Conservation (phyloP, 164 flowering plant genomes). For the grape (Vitis vinifera) region ASM3070453v1 NC_081817.1:10625501-10626000, state of each 20-base stretch:
- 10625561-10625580: neutral
- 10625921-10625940: constrained; percentile 52
- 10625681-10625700: constrained; percentile 41
- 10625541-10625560: neutral
- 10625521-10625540: constrained; percentile 5
- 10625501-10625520: too few relatives aligned
- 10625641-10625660: constrained; percentile 10
- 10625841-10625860: constrained; percentile 36
- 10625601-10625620: constrained; percentile 1
- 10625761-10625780: constrained; percentile 49
- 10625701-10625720: constrained; percentile 54
- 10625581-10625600: neutral
- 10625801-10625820: constrained; percentile 54
- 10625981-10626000: constrained; percentile 10
- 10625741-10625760: constrained; percentile 51
- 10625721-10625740: constrained; percentile 50
- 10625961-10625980: constrained; percentile 42
- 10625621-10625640: constrained; percentile 28
- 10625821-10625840: constrained; percentile 70
- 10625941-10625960: constrained; percentile 65
- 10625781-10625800: constrained; percentile 39
- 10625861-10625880: constrained; percentile 63
- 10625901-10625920: constrained; percentile 57
- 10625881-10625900: constrained; percentile 60
- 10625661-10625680: constrained; percentile 48